Conservation (phyloP, 2,329 filamentous ascomycete genomes). For the Bertia moriformis region DNA sequence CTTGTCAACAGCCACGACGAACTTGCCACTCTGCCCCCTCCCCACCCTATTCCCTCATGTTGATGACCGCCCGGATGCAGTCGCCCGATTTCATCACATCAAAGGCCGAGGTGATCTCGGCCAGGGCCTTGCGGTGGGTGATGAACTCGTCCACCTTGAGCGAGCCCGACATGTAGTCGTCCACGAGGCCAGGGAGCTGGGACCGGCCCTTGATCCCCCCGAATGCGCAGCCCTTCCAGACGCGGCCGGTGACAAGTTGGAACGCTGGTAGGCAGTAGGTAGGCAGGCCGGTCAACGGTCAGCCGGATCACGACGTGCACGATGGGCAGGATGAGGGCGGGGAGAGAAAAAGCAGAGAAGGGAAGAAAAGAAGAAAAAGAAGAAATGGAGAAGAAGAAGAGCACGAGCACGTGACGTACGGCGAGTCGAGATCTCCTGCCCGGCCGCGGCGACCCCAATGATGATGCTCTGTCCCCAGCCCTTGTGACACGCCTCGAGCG, state of each 20-base stretch:
- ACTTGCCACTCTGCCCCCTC: too few species aligned
- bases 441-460: slow-evolving; percentile 62
- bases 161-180: slow-evolving; percentile 55
- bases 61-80: slow-evolving; percentile 60
- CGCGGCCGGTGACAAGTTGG: slow-evolving; percentile 63
- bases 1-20: too few species aligned
- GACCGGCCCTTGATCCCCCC: slow-evolving; percentile 65
- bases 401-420: too few species aligned
- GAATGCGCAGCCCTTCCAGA: too few species aligned
- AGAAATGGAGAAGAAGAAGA: slow-evolving; percentile 2
- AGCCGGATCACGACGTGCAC: too few species aligned
- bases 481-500: slow-evolving; percentile 65
- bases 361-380: slow-evolving; percentile 3
- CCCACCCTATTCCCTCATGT: slow-evolving; percentile 10
- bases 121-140: slow-evolving; percentile 53
- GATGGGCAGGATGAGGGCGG: background rate
- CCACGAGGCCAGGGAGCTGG: slow-evolving; percentile 54
- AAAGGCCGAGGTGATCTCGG: slow-evolving; percentile 56
- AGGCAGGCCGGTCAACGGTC: too few species aligned
- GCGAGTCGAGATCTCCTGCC: slow-evolving; percentile 57
- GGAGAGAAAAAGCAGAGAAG: slow-evolving; percentile 2
- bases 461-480: slow-evolving; percentile 65
- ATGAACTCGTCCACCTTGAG: slow-evolving; percentile 71
- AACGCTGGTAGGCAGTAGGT: slow-evolving; percentile 48
- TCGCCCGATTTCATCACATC: slow-evolving; percentile 61